A percentile compares a stretch with the other conserved stretches of the same genome.
phyloP scores from a whole-genome alignment of 1,139 yeast genomes.

The Yamadazyma pseudoaaseri region DNA sequence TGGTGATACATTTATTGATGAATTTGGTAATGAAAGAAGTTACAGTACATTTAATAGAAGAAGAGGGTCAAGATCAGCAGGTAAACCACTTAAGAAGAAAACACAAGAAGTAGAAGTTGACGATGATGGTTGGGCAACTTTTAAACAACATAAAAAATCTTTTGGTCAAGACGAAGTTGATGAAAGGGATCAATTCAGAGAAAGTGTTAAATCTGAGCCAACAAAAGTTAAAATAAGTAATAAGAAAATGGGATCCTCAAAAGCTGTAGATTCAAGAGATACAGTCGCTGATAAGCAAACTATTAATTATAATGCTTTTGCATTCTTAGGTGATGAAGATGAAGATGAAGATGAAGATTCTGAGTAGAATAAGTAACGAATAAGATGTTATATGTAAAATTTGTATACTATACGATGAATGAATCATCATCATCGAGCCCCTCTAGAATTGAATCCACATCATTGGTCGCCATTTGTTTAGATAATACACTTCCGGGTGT shows the following conservation, averaged over 20 bases:
- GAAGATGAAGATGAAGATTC: constrained; percentile 27
- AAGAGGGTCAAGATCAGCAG: constrained; percentile 53
- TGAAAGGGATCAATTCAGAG: constrained; percentile 50
- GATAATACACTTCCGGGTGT: constrained; percentile 32
- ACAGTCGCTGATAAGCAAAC: constrained; percentile 66
- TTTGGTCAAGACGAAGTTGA: constrained; percentile 49
- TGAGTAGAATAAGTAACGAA: constrained; percentile 1
- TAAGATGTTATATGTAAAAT: too few species aligned
- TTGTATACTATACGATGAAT: constrained; percentile 1
- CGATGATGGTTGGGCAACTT: constrained; percentile 82
- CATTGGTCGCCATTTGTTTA: constrained; percentile 33
- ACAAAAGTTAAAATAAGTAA: constrained; percentile 65
- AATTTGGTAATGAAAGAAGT: constrained; percentile 47
- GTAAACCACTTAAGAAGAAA: constrained; percentile 56
- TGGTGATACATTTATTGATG: constrained; percentile 51
- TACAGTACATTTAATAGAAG: constrained; percentile 55
- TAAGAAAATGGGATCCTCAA: constrained; percentile 70
- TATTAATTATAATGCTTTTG: constrained; percentile 72
- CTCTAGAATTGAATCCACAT: constrained; percentile 35
- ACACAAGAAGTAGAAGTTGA: constrained; percentile 57
- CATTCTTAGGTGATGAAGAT: constrained; percentile 67
- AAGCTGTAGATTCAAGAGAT: constrained; percentile 72
- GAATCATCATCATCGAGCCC: constrained; percentile 38
- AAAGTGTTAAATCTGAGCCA: constrained; percentile 38
- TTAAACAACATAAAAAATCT: constrained; percentile 47